Conservation (phyloP, 768 basidiomycete genomes). For the Leccinum rimulosum region DNA sequence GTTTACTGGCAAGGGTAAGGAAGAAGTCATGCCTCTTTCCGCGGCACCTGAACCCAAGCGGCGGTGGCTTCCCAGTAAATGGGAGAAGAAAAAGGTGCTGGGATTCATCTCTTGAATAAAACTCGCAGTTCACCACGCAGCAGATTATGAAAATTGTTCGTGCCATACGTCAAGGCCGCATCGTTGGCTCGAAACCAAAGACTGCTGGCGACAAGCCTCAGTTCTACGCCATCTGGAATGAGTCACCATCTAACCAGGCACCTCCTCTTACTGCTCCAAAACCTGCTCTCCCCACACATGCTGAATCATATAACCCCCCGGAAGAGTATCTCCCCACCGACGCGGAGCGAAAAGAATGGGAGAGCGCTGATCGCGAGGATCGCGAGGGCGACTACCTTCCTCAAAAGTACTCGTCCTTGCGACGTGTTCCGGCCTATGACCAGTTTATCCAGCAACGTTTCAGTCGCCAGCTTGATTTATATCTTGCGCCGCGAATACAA, state of each 20-base stretch:
- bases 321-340: conserved; percentile 91
- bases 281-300: conserved; percentile 80
- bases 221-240: conserved; percentile 89
- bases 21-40: conserved; percentile 91
- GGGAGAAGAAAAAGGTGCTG: conserved; percentile 97
- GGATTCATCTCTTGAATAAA: neutral
- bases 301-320: conserved; percentile 99
- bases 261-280: conserved; percentile 95
- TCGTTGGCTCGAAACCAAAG: conserved; percentile 86
- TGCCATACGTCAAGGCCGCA: conserved; percentile 94
- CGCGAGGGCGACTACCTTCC: conserved; percentile 88
- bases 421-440: conserved; percentile 89
- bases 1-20: conserved; percentile 96
- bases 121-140: conserved; percentile 3
- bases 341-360: conserved; percentile 80
- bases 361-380: conserved; percentile 81
- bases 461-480: conserved; percentile 90
- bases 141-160: conserved; percentile 99
- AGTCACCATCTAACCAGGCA: conserved; percentile 66
- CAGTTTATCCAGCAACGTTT: conserved; percentile 93
- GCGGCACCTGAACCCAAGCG: conserved; percentile 93
- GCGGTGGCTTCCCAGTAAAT: conserved; percentile 96
- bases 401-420: conserved; percentile 77
- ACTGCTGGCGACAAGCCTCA: conserved; percentile 58
- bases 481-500: conserved; percentile 91